Conservation (phyloP, 169 alveolate species). For the Plasmodium coatneyi region DNA sequence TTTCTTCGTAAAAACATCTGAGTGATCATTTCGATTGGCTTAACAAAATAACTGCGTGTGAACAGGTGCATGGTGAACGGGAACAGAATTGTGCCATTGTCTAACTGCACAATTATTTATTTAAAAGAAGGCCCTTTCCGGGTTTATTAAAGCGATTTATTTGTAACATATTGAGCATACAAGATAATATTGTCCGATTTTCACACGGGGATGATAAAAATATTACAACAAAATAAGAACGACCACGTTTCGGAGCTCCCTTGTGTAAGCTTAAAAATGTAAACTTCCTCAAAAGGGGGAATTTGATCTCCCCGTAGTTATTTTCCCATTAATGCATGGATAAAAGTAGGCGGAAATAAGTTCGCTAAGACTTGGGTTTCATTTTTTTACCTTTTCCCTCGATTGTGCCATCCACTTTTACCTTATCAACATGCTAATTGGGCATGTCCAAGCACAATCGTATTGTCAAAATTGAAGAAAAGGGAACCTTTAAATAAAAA, state of each 20-base stretch:
- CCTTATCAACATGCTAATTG: neutral
- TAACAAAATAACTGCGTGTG: neutral
- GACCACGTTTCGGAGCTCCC: neutral
- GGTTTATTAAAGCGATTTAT: neutral
- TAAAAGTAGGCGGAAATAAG: neutral
- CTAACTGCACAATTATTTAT: neutral
- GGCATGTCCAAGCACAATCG: neutral
- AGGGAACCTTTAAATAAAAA: neutral
- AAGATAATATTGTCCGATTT: neutral
- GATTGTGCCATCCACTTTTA: neutral
- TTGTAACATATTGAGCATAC: neutral
- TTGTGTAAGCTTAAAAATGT: neutral
- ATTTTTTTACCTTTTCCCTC: neutral
- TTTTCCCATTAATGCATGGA: neutral
- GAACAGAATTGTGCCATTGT: neutral
- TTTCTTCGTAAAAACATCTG: neutral
- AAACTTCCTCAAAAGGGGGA: neutral
- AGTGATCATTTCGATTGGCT: neutral
- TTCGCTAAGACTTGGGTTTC: neutral
- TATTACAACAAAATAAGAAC: neutral
- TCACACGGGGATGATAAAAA: neutral
- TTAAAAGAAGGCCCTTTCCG: neutral
- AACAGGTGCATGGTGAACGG: neutral
- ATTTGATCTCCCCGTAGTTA: neutral
- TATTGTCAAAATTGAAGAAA: neutral